A percentile compares a stretch with the other conserved stretches of the same genome.
phyloP scores from a whole-genome alignment of 257 asterid genomes.

The Penstemon newberryi region DNA sequence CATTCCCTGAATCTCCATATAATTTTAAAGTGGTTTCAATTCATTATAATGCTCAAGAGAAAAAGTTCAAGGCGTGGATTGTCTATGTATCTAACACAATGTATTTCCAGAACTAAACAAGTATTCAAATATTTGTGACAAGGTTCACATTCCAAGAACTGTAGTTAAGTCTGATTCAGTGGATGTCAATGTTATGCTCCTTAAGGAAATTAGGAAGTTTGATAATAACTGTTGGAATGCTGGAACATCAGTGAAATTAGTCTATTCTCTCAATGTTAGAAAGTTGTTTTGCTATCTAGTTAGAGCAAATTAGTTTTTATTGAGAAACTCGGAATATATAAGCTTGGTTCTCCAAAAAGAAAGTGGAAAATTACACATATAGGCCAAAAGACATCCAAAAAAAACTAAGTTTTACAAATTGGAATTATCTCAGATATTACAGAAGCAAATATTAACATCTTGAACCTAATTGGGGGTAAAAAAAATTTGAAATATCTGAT shows the following conservation, averaged over 20 bases:
- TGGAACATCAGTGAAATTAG: not conserved
- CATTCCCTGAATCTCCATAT: not conserved
- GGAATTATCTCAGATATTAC: slow-evolving; percentile 7
- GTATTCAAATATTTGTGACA: not conserved
- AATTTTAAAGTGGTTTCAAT: not conserved
- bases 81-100: no score
- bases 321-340: not conserved
- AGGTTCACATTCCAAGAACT: not conserved
- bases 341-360: slow-evolving; percentile 5
- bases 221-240: not conserved
- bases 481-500: not conserved
- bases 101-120: not conserved
- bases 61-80: not conserved
- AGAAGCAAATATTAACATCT: slow-evolving; percentile 7
- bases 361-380: not conserved
- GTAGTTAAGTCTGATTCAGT: not conserved
- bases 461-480: not conserved
- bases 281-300: slow-evolving; percentile 8
- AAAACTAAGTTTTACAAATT: slow-evolving; percentile 6
- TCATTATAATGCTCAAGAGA: not conserved
- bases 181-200: not conserved
- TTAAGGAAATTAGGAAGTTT: not conserved
- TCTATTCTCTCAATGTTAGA: slow-evolving; percentile 6
- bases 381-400: slow-evolving; percentile 1
- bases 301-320: not conserved